A percentile compares a stretch with the other conserved stretches of the same genome.
Conservation (phyloP, 345 rosid species). For the Nasturtium officinale region DNA sequence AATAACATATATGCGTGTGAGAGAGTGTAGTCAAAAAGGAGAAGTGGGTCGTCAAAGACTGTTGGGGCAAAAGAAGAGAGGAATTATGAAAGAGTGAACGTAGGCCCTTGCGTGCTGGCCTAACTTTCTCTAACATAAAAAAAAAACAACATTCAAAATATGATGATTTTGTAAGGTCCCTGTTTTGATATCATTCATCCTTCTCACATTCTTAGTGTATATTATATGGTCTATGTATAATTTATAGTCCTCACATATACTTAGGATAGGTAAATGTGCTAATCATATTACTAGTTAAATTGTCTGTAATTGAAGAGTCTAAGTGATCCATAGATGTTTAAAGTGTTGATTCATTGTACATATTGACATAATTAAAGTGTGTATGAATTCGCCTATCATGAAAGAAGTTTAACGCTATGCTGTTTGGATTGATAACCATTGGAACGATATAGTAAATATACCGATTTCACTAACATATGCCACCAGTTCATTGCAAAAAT, state of each 20-base stretch:
- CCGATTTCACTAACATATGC: no score
- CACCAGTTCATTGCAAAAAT: neutral
- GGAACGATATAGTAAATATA: no score
- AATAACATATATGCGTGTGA: neutral
- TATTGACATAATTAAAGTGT: neutral
- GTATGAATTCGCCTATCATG: neutral
- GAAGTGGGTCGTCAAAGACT: constrained; percentile 43
- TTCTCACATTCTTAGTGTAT: constrained; percentile 6
- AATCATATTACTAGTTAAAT: neutral
- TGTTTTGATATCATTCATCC: constrained; percentile 54
- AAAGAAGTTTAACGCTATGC: no score
- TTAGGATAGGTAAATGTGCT: neutral
- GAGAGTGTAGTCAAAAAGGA: constrained; percentile 16
- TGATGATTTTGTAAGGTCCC: constrained; percentile 39
- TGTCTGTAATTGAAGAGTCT: neutral
- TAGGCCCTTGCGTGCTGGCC: constrained; percentile 68
- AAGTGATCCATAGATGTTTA: neutral
- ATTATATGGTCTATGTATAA: constrained; percentile 9
- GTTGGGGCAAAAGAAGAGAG: constrained; percentile 45
- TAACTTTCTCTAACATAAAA: constrained; percentile 38
- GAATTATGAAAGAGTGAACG: constrained; percentile 53
- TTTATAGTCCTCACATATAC: neutral
- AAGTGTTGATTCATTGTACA: neutral
- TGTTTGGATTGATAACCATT: no score
- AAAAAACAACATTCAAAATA: neutral